phyloP scores from a whole-genome alignment of 768 basidiomycete genomes.

The Podaxis mareebaensis region DNA sequence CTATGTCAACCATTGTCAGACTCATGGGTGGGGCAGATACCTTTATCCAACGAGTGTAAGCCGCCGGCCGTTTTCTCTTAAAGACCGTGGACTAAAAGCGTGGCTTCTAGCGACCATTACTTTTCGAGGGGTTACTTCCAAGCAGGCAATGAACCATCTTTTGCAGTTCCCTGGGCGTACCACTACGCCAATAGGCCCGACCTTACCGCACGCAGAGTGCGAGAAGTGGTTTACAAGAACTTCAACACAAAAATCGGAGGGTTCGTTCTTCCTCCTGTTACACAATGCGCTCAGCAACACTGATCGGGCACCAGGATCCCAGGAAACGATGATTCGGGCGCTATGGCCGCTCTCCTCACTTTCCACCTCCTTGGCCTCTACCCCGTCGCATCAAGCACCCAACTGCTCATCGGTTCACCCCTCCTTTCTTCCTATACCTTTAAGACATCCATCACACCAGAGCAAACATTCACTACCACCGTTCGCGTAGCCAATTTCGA shows the following conservation, averaged over 20 bases:
- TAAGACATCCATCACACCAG: conserved; percentile 39
- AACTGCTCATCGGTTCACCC: conserved; percentile 49
- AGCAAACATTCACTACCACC: conserved; percentile 26
- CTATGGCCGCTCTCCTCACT: conserved; percentile 50
- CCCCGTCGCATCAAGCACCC: conserved; percentile 45
- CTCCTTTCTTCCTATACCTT: conserved; percentile 47
- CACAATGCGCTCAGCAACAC: background rate
- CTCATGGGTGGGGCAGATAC: conserved; percentile 48
- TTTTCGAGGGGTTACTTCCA: conserved; percentile 45
- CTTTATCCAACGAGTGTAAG: conserved; percentile 43
- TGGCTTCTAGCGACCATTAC: conserved; percentile 38
- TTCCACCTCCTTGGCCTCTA: conserved; percentile 55
- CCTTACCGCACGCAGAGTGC: conserved; percentile 44
- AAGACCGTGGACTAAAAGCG: background rate
- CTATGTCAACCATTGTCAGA: conserved; percentile 44
- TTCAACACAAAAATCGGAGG: conserved; percentile 49
- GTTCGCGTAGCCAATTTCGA: conserved; percentile 48
- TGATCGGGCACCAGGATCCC: conserved; percentile 36
- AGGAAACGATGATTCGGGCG: conserved; percentile 54
- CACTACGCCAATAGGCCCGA: conserved; percentile 54
- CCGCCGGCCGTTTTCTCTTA: background rate
- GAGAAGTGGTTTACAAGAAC: conserved; percentile 42
- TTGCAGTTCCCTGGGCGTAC: conserved; percentile 47
- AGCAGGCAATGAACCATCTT: conserved; percentile 53
- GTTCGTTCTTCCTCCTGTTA: conserved; percentile 24